Percentiles rank a stretch among this genome's conserved stretches.
Conservation (phyloP, 2,329 filamentous ascomycete species). For the Grosmannia penicillata region DNA sequence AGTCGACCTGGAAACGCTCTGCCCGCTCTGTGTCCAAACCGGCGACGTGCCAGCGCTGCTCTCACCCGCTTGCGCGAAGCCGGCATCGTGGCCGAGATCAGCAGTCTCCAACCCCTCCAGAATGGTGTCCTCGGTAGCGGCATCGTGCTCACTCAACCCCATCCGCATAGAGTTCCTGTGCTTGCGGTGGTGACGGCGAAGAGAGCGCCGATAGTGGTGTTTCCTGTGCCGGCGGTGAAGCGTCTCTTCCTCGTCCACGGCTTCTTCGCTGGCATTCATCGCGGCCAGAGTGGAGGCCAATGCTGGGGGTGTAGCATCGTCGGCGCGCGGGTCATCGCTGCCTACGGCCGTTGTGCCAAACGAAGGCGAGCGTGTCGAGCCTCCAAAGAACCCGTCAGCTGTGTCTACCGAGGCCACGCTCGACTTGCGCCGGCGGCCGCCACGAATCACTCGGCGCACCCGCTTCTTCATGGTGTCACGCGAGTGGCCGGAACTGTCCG, state of each 20-base stretch:
- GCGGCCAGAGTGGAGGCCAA: constrained; percentile 22
- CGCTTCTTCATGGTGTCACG: constrained; percentile 44
- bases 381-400: constrained; percentile 13
- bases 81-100: not conserved
- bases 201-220: constrained; percentile 21
- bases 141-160: constrained; percentile 13
- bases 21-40: no score
- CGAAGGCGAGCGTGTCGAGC: constrained; percentile 24
- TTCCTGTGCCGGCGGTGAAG: constrained; percentile 16
- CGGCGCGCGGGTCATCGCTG: constrained; percentile 23
- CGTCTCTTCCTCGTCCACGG: constrained; percentile 31
- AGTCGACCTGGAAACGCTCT: not conserved
- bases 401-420: constrained; percentile 48
- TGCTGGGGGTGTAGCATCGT: constrained; percentile 21
- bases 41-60: not conserved
- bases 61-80: not conserved
- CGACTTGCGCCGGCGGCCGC: constrained; percentile 35
- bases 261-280: constrained; percentile 26
- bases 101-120: constrained; percentile 12
- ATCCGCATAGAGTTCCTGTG: constrained; percentile 24
- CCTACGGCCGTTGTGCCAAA: constrained; percentile 21
- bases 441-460: constrained; percentile 39
- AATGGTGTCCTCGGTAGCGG: constrained; percentile 17
- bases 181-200: constrained; percentile 14
- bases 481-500: constrained; percentile 34